Conservation (phyloP, 1,284 basidiomycete genomes). For the Pseudozyma sp. region DNA sequence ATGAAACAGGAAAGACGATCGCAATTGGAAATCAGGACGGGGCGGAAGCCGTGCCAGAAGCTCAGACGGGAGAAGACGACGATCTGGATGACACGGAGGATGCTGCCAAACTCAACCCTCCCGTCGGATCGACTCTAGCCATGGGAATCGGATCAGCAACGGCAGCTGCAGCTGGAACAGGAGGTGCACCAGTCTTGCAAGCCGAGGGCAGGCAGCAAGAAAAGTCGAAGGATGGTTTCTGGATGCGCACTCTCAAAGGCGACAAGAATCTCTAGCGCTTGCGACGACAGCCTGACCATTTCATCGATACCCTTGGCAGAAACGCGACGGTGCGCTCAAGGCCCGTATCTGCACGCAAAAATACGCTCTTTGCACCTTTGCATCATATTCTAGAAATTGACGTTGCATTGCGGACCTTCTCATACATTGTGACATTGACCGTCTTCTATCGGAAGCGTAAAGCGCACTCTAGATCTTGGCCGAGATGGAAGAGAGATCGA, state of each 20-base stretch:
- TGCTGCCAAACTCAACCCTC: conserved; percentile 33
- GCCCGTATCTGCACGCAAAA: too few relatives aligned
- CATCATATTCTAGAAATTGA: too few relatives aligned
- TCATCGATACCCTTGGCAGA: too few relatives aligned
- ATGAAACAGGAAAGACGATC: conserved; percentile 54
- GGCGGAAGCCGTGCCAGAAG: conserved; percentile 31
- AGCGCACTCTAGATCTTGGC: conserved; percentile 33
- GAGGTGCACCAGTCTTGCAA: conserved; percentile 30
- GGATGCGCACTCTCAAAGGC: conserved; percentile 44
- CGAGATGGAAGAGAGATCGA: conserved; percentile 31
- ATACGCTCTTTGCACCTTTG: too few relatives aligned
- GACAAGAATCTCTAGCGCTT: conserved; percentile 21
- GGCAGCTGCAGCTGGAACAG: conserved; percentile 21
- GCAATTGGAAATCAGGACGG: conserved; percentile 49
- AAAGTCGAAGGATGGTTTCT: conserved; percentile 42
- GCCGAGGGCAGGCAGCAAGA: conserved; percentile 30
- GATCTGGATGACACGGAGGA: conserved; percentile 37
- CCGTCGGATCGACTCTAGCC: conserved; percentile 8
- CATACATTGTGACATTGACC: background rate
- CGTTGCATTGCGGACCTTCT: background rate
- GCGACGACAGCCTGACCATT: too few relatives aligned
- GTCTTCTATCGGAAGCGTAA: background rate
- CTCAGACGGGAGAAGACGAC: conserved; percentile 7
- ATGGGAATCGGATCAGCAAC: conserved; percentile 33
- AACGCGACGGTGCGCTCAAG: background rate